phyloP scores from a whole-genome alignment of 1,284 basidiomycete species.

The Dichomitus squalens region DNA sequence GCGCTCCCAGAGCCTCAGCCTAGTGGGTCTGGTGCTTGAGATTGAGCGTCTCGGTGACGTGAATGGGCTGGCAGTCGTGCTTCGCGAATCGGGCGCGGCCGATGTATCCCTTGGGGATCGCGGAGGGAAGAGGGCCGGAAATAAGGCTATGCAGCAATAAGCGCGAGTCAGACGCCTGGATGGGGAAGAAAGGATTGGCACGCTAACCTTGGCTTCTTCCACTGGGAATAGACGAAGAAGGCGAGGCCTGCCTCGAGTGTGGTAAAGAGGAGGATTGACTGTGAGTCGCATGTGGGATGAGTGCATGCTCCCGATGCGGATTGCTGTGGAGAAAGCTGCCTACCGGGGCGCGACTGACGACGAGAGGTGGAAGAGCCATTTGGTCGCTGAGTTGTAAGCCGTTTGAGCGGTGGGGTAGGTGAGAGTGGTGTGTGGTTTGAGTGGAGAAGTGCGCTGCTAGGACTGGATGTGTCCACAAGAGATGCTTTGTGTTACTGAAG shows the following conservation, averaged over 20 bases:
- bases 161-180: neutral
- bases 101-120: constrained; percentile 31
- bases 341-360: constrained; percentile 29
- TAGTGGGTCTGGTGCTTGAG: constrained; percentile 12
- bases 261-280: constrained; percentile 31
- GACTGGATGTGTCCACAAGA: constrained; percentile 12
- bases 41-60: constrained; percentile 15
- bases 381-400: constrained; percentile 6
- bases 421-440: constrained; percentile 12
- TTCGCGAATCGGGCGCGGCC: constrained; percentile 24
- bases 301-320: neutral
- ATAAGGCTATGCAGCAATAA: constrained; percentile 19
- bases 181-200: neutral
- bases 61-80: constrained; percentile 20
- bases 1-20: constrained; percentile 4
- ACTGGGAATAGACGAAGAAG: constrained; percentile 28
- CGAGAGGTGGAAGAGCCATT: constrained; percentile 23
- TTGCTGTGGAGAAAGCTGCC: constrained; percentile 5
- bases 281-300: neutral
- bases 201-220: constrained; percentile 28
- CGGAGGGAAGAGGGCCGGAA: constrained; percentile 26
- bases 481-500: constrained; percentile 22
- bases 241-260: constrained; percentile 29
- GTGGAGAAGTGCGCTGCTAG: constrained; percentile 7
- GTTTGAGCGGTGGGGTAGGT: constrained; percentile 7